Evolutionary conservation across 345 rosid genomes (phyloP).

Genomic region (Salix koriyanagi): DNA sequence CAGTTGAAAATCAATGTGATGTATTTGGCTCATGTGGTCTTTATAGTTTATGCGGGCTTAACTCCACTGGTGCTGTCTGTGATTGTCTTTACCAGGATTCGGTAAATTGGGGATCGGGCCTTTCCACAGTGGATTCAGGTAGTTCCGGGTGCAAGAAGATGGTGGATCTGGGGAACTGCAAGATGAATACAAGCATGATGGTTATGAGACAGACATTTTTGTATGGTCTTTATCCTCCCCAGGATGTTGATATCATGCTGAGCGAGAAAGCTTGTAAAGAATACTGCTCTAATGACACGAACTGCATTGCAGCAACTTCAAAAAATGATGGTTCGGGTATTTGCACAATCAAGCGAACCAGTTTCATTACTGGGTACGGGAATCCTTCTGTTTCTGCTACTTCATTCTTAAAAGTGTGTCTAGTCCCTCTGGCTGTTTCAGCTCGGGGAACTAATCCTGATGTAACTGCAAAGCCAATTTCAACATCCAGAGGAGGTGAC

Average conservation of each 20-base stretch:
- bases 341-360: constrained; percentile 31
- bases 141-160: constrained; percentile 28
- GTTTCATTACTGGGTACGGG: constrained; percentile 31
- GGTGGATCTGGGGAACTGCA: constrained; percentile 35
- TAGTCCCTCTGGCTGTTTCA: constrained; percentile 38
- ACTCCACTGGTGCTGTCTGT: constrained; percentile 28
- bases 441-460: constrained; percentile 23
- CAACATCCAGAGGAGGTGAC: constrained; percentile 22
- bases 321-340: constrained; percentile 36
- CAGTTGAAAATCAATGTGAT: constrained; percentile 37
- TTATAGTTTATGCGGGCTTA: constrained; percentile 33
- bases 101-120: constrained; percentile 10
- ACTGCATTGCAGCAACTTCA: constrained; percentile 33
- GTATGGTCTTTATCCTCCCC: constrained; percentile 34
- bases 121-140: constrained; percentile 14
- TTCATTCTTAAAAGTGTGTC: constrained; percentile 35
- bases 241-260: constrained; percentile 30
- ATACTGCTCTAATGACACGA: constrained; percentile 33
- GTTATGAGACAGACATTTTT: constrained; percentile 25
- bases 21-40: constrained; percentile 41
- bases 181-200: constrained; percentile 27
- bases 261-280: constrained; percentile 34
- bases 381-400: constrained; percentile 22
- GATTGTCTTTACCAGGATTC: constrained; percentile 23
- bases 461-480: constrained; percentile 1